Evolutionary conservation across 2,329 filamentous ascomycete species (phyloP).

Genomic region (Stenocarpella maydis): DNA sequence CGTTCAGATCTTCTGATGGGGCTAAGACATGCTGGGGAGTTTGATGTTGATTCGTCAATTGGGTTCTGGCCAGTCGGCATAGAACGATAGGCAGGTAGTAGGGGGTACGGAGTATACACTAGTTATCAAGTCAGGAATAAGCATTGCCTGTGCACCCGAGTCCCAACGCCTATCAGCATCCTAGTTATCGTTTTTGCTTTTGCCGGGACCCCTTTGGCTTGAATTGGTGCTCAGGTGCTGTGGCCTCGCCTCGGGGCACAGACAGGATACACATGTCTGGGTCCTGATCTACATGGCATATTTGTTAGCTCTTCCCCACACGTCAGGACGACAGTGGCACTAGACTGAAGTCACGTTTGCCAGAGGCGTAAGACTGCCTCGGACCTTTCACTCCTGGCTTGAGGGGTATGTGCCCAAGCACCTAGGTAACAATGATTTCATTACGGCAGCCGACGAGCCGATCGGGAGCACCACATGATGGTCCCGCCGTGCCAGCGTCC

Average conservation of each 20-base stretch:
- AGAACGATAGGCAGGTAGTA: background rate
- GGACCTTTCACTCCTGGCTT: background rate
- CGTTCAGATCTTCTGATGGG: background rate
- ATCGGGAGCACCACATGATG: background rate
- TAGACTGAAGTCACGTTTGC: background rate
- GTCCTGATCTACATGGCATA: too few relatives aligned
- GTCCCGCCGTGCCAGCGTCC: background rate
- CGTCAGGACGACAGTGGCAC: background rate
- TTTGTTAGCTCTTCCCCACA: constrained; percentile 6
- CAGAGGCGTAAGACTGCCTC: background rate
- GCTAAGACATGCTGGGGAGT: background rate
- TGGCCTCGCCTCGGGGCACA: background rate
- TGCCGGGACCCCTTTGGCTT: background rate
- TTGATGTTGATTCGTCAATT: background rate
- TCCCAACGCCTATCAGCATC: background rate
- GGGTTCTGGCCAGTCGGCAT: background rate
- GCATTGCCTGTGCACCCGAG: background rate
- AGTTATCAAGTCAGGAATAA: background rate
- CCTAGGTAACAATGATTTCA: constrained; percentile 11
- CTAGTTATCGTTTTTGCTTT: background rate
- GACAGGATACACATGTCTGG: background rate
- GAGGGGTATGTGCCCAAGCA: background rate
- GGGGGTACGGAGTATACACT: too few relatives aligned
- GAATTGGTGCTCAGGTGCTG: too few relatives aligned
- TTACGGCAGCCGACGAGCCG: background rate